phyloP scores from a whole-genome alignment of 805 yeast species.

The Candida berthetii region DNA sequence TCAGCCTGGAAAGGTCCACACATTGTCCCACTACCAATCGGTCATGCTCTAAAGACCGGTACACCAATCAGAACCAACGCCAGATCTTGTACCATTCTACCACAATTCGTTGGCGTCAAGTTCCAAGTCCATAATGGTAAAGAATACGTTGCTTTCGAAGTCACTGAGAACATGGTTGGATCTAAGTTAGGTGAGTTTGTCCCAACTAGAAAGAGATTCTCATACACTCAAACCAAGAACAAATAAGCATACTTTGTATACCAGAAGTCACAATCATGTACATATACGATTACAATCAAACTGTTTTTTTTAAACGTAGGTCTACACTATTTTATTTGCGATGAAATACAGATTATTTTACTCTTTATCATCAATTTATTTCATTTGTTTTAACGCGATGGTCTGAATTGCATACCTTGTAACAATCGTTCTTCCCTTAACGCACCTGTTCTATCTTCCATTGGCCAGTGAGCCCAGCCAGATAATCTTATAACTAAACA shows the following conservation, averaged over 20 bases:
- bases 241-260: slow-evolving; percentile 14
- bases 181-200: slow-evolving; percentile 93
- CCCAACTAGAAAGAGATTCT: slow-evolving; percentile 84
- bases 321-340: too few relatives aligned
- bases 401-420: slow-evolving; percentile 32
- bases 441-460: slow-evolving; percentile 75
- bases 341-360: too few relatives aligned
- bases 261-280: too few relatives aligned
- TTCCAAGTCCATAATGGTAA: slow-evolving; percentile 96
- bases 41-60: slow-evolving; percentile 72
- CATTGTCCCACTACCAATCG: slow-evolving; percentile 91
- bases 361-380: too few relatives aligned
- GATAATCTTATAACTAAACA: slow-evolving; percentile 71
- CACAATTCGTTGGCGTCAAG: slow-evolving; percentile 90
- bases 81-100: slow-evolving; percentile 88
- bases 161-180: slow-evolving; percentile 96
- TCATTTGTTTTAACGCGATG: too few relatives aligned
- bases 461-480: slow-evolving; percentile 96
- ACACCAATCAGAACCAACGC: slow-evolving; percentile 95
- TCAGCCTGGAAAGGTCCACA: slow-evolving; percentile 79
- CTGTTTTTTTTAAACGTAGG: too few relatives aligned
- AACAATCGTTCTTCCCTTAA: slow-evolving; percentile 66
- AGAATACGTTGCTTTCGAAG: slow-evolving; percentile 81
- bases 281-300: too few relatives aligned
- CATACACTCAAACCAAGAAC: slow-evolving; percentile 74